Evolutionary conservation across 495 filamentous ascomycete genomes (phyloP).

Genomic region (Bathelium albidoporum): DNA sequence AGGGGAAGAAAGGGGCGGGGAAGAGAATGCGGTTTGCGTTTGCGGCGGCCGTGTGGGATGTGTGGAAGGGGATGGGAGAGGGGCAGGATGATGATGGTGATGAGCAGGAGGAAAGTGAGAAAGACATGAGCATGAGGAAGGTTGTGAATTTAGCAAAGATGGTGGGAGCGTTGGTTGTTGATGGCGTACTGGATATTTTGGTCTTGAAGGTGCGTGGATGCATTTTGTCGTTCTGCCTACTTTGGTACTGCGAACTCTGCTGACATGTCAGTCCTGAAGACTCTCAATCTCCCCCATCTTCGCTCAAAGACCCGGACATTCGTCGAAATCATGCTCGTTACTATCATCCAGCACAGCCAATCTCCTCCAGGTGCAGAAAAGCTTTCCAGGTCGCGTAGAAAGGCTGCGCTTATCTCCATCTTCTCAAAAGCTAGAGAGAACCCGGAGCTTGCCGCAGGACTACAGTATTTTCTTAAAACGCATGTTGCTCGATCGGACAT

Average conservation of each 20-base stretch:
- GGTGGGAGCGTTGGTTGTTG: slow-evolving; percentile 64
- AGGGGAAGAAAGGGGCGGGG: background rate
- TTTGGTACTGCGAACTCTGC: slow-evolving; percentile 10
- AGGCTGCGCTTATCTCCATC: slow-evolving; percentile 50
- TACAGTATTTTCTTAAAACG: slow-evolving; percentile 72
- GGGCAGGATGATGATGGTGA: slow-evolving; percentile 41
- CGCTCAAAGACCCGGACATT: slow-evolving; percentile 67
- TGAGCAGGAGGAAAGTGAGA: slow-evolving; percentile 26
- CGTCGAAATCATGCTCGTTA: slow-evolving; percentile 69
- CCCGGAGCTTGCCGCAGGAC: slow-evolving; percentile 53
- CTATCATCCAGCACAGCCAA: slow-evolving; percentile 55
- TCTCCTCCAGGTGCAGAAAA: slow-evolving; percentile 17
- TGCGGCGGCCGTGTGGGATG: slow-evolving; percentile 73
- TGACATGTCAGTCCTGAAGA: slow-evolving; percentile 25
- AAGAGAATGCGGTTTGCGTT: slow-evolving; percentile 70
- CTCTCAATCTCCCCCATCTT: slow-evolving; percentile 66
- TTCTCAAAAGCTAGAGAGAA: slow-evolving; percentile 51
- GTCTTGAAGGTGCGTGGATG: background rate
- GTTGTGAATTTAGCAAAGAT: slow-evolving; percentile 86
- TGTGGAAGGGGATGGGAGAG: slow-evolving; percentile 81
- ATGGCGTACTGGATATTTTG: slow-evolving; percentile 22
- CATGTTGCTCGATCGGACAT: slow-evolving; percentile 64
- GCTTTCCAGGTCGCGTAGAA: slow-evolving; percentile 26
- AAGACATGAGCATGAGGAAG: slow-evolving; percentile 43
- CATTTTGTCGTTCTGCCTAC: slow-evolving; percentile 11